Evolutionary conservation across 176 grass and related monocot genomes (phyloP).

Genomic region (Oryza meyeriana): DNA sequence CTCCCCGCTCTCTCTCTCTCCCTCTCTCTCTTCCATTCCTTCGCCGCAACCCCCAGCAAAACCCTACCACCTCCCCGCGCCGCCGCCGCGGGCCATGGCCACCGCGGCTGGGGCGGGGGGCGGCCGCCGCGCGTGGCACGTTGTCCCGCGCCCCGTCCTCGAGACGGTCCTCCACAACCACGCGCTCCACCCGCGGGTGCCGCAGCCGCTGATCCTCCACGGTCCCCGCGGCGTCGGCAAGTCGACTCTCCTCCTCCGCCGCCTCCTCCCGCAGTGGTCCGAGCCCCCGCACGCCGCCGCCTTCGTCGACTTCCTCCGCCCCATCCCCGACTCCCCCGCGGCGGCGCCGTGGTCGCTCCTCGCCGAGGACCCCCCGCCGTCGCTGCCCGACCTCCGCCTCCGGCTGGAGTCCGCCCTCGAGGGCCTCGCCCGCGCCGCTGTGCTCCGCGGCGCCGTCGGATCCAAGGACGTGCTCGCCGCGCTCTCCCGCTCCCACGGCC

Average conservation of each 20-base stretch:
- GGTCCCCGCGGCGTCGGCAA: conserved; percentile 90
- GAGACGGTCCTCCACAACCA: conserved; percentile 90
- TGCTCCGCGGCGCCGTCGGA: conserved; percentile 57
- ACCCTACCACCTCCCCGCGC: conserved; percentile 30
- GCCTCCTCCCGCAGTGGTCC: conserved; percentile 85
- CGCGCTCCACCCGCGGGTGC: conserved; percentile 61
- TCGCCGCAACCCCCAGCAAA: conserved; percentile 2
- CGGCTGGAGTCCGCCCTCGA: conserved; percentile 80
- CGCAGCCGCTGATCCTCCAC: conserved; percentile 75
- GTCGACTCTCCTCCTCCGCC: conserved; percentile 79
- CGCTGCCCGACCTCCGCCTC: conserved; percentile 49
- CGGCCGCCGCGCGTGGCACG: conserved; percentile 48
- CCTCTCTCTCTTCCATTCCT: neutral
- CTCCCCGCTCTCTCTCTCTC: too few relatives aligned
- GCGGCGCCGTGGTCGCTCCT: conserved; percentile 43
- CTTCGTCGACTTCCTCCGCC: conserved; percentile 66
- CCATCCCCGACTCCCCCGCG: neutral
- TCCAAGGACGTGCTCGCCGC: conserved; percentile 69
- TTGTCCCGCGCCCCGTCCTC: conserved; percentile 75
- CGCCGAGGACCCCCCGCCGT: neutral
- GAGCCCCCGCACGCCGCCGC: conserved; percentile 61
- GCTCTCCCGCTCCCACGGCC: conserved; percentile 63
- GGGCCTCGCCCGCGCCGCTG: conserved; percentile 52
- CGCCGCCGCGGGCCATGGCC: conserved; percentile 34
- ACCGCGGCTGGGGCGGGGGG: conserved; percentile 32